Percentiles rank a stretch among this genome's conserved stretches.
Evolutionary conservation across 768 basidiomycete species (phyloP).

Genomic region (Trametes cinnabarina): DNA sequence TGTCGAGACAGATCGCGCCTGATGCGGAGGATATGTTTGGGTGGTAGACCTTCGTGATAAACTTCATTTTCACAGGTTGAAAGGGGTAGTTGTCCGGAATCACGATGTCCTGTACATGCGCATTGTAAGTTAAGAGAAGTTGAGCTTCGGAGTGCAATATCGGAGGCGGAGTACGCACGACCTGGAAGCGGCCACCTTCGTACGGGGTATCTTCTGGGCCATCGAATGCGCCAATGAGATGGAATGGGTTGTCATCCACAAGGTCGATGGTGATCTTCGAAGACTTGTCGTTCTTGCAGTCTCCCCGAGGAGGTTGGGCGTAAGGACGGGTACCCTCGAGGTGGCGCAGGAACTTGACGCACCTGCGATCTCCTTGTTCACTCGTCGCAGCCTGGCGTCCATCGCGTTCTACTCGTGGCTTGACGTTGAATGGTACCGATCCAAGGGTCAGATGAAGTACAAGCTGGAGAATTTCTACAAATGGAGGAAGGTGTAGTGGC

Average conservation of each 20-base stretch:
- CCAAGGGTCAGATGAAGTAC: neutral
- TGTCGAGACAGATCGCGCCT: slow-evolving; percentile 93
- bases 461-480: slow-evolving; percentile 1
- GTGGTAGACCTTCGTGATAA: slow-evolving; percentile 95
- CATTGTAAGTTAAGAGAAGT: neutral
- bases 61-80: slow-evolving; percentile 97
- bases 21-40: slow-evolving; percentile 94
- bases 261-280: slow-evolving; percentile 85
- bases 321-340: neutral
- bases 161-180: slow-evolving; percentile 53
- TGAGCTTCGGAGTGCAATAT: neutral
- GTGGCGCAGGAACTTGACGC: slow-evolving; percentile 17
- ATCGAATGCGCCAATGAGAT: slow-evolving; percentile 86
- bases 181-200: slow-evolving; percentile 86
- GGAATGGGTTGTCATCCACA: slow-evolving; percentile 86
- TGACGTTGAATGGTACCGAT: neutral
- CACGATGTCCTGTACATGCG: slow-evolving; percentile 70
- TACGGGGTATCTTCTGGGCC: slow-evolving; percentile 95
- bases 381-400: slow-evolving; percentile 86
- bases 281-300: slow-evolving; percentile 93
- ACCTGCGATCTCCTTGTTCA: slow-evolving; percentile 94
- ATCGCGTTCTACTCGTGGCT: slow-evolving; percentile 36
- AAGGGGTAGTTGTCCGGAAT: slow-evolving; percentile 92
- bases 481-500: neutral
- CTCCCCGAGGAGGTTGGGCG: slow-evolving; percentile 42